phyloP scores from a whole-genome alignment of 148 eudicot genomes.

The Pouteria glomerata region DNA sequence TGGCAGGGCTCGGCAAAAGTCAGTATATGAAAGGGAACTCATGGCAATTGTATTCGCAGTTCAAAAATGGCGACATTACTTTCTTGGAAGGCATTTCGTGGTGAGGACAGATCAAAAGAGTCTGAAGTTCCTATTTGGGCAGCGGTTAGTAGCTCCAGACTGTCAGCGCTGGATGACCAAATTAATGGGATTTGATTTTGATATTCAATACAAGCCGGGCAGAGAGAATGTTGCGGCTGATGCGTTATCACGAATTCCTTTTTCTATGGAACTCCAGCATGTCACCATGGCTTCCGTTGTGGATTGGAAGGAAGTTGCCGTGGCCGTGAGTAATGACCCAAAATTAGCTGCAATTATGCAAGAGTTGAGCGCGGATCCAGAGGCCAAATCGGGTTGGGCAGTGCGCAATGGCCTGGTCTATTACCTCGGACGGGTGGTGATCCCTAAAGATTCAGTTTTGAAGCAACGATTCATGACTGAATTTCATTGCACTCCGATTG shows the following conservation, averaged over 20 bases:
- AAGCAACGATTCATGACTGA: neutral
- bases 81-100: neutral
- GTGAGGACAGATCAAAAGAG: neutral
- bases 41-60: neutral
- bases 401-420: neutral
- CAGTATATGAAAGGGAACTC: too few species aligned
- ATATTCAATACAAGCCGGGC: neutral
- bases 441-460: neutral
- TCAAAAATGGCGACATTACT: neutral
- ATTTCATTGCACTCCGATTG: neutral
- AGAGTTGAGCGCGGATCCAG: too few species aligned
- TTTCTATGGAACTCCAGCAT: neutral
- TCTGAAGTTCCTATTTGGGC: neutral
- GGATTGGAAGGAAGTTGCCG: neutral
- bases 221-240: neutral
- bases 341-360: too few species aligned
- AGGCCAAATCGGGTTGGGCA: too few species aligned
- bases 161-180: neutral
- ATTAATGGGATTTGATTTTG: neutral
- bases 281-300: neutral
- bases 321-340: too few species aligned
- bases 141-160: neutral
- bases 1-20: neutral
- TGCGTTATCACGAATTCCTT: neutral
- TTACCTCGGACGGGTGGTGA: neutral